Percentiles rank a stretch among this genome's conserved stretches.
These are phyloP conservation scores for Citrus australasica DNA, from an alignment of 345 rosid species.

Conservation along the genomic window DNA sequence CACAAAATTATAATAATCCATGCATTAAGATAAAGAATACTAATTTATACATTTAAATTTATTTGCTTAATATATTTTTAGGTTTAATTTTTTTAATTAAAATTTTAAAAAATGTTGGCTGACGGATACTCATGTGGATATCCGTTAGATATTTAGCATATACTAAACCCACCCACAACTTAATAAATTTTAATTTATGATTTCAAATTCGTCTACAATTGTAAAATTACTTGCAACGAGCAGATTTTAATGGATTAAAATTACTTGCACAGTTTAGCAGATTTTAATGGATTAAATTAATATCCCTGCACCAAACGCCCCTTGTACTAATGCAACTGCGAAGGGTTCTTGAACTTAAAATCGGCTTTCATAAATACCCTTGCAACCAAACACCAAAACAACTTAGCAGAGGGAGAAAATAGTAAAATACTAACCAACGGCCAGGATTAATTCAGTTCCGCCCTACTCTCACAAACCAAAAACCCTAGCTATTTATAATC, in stretches of 20 bases:
- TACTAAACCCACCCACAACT: too few species aligned
- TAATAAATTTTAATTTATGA: too few species aligned
- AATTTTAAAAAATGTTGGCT: too few species aligned
- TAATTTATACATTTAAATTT: too few species aligned
- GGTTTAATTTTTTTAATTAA: too few species aligned
- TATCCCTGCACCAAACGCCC: background rate
- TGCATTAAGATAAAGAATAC: too few species aligned
- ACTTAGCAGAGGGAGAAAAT: background rate
- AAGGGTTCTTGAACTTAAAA: background rate
- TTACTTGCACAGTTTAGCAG: too few species aligned
- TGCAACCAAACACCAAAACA: background rate
- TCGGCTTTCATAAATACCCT: background rate
- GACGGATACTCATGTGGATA: accelerated
- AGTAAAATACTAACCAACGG: background rate
- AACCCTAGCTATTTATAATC: constrained; percentile 28
- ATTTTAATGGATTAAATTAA: too few species aligned
- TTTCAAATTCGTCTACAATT: accelerated
- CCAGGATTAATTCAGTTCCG: constrained; percentile 2
- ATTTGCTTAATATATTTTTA: too few species aligned
- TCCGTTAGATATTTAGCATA: accelerated
- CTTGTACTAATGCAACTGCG: background rate
- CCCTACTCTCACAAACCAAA: background rate
- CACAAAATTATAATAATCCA: too few species aligned
- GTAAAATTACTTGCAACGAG: accelerated
- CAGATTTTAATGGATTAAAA: too few species aligned